phyloP scores from a whole-genome alignment of 768 basidiomycete genomes.

The Suillus subluteus region DNA sequence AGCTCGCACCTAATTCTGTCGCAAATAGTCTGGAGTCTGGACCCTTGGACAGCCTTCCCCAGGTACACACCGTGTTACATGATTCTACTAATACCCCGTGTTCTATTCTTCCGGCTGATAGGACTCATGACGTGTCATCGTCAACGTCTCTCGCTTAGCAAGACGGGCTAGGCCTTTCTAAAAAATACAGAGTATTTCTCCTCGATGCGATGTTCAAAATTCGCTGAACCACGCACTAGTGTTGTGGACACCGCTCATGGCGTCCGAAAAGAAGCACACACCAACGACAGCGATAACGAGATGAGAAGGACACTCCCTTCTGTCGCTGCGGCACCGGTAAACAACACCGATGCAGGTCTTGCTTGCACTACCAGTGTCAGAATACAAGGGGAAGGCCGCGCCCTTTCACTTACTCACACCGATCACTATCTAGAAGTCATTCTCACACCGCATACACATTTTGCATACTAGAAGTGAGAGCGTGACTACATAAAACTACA shows the following conservation, averaged over 20 bases:
- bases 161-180: not conserved
- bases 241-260: not conserved
- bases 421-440: not conserved
- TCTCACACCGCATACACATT: not conserved
- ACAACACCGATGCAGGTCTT: not conserved
- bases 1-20: too few species aligned
- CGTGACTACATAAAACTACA: not conserved
- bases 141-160: not conserved
- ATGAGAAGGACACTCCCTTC: not conserved
- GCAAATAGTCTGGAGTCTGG: not conserved
- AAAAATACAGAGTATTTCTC: too few species aligned
- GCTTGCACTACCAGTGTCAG: not conserved
- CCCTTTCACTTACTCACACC: not conserved
- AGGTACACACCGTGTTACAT: not conserved
- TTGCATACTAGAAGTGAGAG: not conserved
- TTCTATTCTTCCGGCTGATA: too few species aligned
- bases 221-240: not conserved
- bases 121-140: not conserved
- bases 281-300: not conserved
- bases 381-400: not conserved
- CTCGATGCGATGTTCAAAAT: not conserved
- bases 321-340: not conserved
- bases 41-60: not conserved
- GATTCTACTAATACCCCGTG: not conserved
- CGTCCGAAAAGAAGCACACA: constrained; percentile 3